phyloP scores from a whole-genome alignment of 805 yeast species.

The Yarrowia keelungensis region DNA sequence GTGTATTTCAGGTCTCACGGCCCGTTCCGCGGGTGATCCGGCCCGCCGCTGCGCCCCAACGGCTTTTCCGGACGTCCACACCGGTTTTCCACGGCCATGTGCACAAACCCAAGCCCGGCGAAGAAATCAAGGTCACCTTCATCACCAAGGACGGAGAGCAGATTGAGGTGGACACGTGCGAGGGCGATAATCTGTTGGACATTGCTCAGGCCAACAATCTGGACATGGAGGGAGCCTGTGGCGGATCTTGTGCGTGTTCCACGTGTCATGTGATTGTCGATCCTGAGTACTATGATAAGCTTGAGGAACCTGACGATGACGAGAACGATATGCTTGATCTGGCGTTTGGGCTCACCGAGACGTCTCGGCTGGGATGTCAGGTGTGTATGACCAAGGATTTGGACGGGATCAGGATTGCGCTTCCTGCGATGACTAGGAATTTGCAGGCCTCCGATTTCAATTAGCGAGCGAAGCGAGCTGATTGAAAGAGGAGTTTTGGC shows the following conservation, averaged over 20 bases:
- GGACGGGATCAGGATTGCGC: constrained; percentile 92
- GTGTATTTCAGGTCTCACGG: neutral
- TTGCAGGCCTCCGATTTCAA: constrained; percentile 79
- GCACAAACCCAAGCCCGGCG: constrained; percentile 90
- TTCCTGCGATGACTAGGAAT: constrained; percentile 97
- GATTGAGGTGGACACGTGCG: constrained; percentile 81
- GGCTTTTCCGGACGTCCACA: constrained; percentile 4
- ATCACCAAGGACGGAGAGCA: constrained; percentile 92
- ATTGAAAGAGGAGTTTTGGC: no score
- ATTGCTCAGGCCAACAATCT: constrained; percentile 92
- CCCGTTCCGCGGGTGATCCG: neutral
- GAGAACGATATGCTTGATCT: constrained; percentile 98
- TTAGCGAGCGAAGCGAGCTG: neutral
- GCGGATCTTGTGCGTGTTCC: constrained; percentile 98
- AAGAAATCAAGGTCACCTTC: constrained; percentile 86
- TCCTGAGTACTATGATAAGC: constrained; percentile 87
- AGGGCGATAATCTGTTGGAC: constrained; percentile 89
- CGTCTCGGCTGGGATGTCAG: constrained; percentile 95
- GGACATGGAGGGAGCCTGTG: constrained; percentile 98
- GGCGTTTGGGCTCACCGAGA: constrained; percentile 96
- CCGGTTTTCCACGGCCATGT: constrained; percentile 76
- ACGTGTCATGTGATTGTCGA: constrained; percentile 97
- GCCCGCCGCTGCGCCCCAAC: neutral
- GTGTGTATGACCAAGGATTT: constrained; percentile 85
- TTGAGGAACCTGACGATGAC: constrained; percentile 96